Base-by-base conservation (phyloP, 2,329 filamentous ascomycete species). In the Fusarium armeniacum region DNA sequence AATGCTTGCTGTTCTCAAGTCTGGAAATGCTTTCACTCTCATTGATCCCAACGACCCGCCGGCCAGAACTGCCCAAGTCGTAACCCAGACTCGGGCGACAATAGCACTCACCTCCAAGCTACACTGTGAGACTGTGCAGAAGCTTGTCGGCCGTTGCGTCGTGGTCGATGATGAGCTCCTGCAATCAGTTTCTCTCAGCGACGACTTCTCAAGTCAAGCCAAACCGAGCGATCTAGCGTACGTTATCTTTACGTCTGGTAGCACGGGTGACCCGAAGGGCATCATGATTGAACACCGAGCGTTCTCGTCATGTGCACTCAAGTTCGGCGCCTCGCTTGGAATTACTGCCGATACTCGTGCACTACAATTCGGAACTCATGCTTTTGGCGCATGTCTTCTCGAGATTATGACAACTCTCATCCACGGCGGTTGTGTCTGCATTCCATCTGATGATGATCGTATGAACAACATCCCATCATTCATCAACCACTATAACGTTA, bases 241-340 rank as follows among this genome's bases (percentile, higher is more conserved):
- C 11, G 47, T 63, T 9, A 54, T 74, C 2, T 75, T 75, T 22
- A 75, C 71, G 0, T 74, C 72, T 1, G 72, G 73, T 2, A 73
- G 63, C 18, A 75, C 72, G 0, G 73, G 70, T 0, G 53, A 57
- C 5, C 71, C 73, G 0, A 75, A 75, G 13, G 73, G 73, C 2
- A 46, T 50, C 28, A 55, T 56, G 44, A 62, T 51, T 13, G 41
- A 54, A 6, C 58, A 68, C 5, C 35, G 20, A 13, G 62, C 47
- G 1, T 66, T 67, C 16, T n/a, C 40, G 0, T 56, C 62, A 0
- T 62, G 49, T 16, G 44, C 51, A 5, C 6, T 46, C 28, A 41
- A 36, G 2, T 65, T 62, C 3, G 49, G 51, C 0, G 24, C 44
- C 16, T 38, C 38, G 0, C 28, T 66, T 0, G 54, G 35, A 2